These are phyloP conservation scores for Penicillium sp. DNA, from an alignment of 2,329 filamentous ascomycete species.

Conservation along the genomic window DNA sequence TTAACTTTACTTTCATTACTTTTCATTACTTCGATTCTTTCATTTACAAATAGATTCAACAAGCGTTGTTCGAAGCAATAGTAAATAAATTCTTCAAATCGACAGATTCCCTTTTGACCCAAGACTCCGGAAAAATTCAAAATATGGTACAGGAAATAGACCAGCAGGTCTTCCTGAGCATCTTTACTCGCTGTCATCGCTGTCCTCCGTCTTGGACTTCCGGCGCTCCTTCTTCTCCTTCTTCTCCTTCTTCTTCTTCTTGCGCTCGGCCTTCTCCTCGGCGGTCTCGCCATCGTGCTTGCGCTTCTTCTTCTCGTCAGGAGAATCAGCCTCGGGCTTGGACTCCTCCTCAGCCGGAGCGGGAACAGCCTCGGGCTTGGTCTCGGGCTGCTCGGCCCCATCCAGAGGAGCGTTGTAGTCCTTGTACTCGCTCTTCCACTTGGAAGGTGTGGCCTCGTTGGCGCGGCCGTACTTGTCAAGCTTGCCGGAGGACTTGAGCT, in stretches of 20 bases:
- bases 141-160: conserved; percentile 35
- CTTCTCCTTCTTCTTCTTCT: conserved; percentile 52
- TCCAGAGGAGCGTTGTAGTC: conserved; percentile 63
- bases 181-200: conserved; percentile 45
- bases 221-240: conserved; percentile 62
- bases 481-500: conserved; percentile 96
- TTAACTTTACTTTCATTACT: too few relatives aligned
- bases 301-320: conserved; percentile 52
- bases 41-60: not conserved
- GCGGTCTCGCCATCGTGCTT: conserved; percentile 55
- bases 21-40: not conserved
- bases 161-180: conserved; percentile 24
- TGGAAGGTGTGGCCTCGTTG: conserved; percentile 88
- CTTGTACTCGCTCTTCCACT: conserved; percentile 90
- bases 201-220: conserved; percentile 79
- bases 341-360: conserved; percentile 36
- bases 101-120: conserved; percentile 37
- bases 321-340: conserved; percentile 39
- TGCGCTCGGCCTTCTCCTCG: conserved; percentile 48
- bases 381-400: conserved; percentile 45
- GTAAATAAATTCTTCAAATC: conserved; percentile 26
- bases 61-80: conserved; percentile 11
- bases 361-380: conserved; percentile 35
- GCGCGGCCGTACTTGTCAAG: conserved; percentile 94
- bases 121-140: conserved; percentile 36